Evolutionary conservation across 2,329 filamentous ascomycete species (phyloP).

Genomic region (Fusarium sp.): DNA sequence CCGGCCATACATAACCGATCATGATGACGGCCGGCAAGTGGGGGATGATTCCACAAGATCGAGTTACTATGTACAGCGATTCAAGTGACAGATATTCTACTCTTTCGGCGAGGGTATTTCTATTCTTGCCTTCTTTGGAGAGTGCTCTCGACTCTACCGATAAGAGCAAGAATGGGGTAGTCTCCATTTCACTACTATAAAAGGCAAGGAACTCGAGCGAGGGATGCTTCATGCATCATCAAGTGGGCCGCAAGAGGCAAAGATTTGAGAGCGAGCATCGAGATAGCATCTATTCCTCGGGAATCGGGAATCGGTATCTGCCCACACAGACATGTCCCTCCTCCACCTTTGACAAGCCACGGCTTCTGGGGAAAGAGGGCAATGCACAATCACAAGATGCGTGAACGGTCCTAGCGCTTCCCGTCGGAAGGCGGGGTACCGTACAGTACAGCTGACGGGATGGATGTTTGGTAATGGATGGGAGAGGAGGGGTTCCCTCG

Average conservation of each 20-base stretch:
- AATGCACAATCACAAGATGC: background rate
- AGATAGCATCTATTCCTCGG: conserved; percentile 21
- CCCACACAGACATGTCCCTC: background rate
- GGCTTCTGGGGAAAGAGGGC: background rate
- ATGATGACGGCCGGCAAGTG: background rate
- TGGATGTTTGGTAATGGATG: conserved; percentile 5
- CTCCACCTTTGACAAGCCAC: conserved; percentile 1
- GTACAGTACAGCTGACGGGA: conserved; percentile 2
- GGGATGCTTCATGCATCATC: background rate
- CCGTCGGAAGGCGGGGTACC: conserved; percentile 6
- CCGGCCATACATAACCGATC: conserved; percentile 1
- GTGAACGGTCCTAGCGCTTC: conserved; percentile 1
- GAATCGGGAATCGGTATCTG: conserved; percentile 30
- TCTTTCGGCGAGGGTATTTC: background rate
- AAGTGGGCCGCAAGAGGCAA: conserved; percentile 13
- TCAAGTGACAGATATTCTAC: background rate
- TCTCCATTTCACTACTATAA: background rate
- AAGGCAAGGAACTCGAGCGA: background rate
- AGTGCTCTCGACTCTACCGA: background rate
- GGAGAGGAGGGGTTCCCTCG: conserved; percentile 10
- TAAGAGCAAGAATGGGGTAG: background rate
- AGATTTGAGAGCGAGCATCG: conserved; percentile 13
- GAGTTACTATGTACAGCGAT: background rate
- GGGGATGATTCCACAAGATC: background rate
- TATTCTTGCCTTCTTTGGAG: background rate